These are phyloP conservation scores for Ottelia alismoides DNA, from an alignment of 106 monocot genomes.

Conservation along the genomic window DNA sequence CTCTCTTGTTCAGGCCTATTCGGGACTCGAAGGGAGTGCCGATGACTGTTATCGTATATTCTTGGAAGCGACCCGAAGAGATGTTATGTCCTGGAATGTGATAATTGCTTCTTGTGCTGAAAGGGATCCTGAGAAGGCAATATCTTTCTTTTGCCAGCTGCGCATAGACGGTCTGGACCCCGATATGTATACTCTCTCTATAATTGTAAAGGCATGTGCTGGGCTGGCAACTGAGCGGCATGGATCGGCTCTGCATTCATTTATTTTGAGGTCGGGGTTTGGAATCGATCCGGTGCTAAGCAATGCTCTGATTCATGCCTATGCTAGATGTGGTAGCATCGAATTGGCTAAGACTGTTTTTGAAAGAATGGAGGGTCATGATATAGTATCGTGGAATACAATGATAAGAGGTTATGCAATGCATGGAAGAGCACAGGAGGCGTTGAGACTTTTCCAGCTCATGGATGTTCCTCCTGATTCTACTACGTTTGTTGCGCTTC, in stretches of 20 bases:
- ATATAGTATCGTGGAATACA: too few relatives aligned
- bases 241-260: slow-evolving; percentile 28
- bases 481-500: too few relatives aligned
- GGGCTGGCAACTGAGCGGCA: slow-evolving; percentile 32
- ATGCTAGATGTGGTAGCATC: slow-evolving; percentile 43
- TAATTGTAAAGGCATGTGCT: slow-evolving; percentile 38
- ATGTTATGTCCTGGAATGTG: slow-evolving; percentile 55
- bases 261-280: slow-evolving; percentile 33
- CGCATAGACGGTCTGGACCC: slow-evolving; percentile 24
- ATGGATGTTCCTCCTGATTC: slow-evolving; percentile 54
- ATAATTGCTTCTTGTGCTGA: slow-evolving; percentile 35
- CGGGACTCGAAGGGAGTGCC: slow-evolving; percentile 13
- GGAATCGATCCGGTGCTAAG: slow-evolving; percentile 24
- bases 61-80: slow-evolving; percentile 11
- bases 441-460: slow-evolving; percentile 25
- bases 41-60: slow-evolving; percentile 29
- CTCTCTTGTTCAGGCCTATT: slow-evolving; percentile 35
- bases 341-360: too few relatives aligned
- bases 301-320: slow-evolving; percentile 43
- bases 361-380: too few relatives aligned
- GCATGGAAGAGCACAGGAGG: slow-evolving; percentile 39
- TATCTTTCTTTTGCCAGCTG: slow-evolving; percentile 21
- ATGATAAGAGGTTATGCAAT: too few relatives aligned
- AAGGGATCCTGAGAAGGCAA: slow-evolving; percentile 22
- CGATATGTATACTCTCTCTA: slow-evolving; percentile 41